Conservation (phyloP, 345 rosid species). For the Clausena lansium region DNA sequence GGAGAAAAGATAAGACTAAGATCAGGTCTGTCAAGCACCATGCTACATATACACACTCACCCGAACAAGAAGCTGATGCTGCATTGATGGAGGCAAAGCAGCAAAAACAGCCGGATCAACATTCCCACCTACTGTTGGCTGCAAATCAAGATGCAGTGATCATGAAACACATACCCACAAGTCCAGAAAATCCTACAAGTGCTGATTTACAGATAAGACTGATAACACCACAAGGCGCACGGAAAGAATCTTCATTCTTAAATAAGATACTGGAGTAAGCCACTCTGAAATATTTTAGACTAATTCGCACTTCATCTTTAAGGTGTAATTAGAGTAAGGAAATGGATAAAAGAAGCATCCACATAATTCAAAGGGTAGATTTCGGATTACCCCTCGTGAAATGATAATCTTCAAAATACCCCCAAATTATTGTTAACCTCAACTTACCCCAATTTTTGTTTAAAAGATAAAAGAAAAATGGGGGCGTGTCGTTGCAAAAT, state of each 20-base stretch:
- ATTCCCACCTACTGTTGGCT: slow-evolving; percentile 21
- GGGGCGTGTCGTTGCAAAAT: too few species aligned
- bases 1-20: not conserved
- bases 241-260: not conserved
- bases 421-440: too few species aligned
- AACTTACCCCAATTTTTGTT: too few species aligned
- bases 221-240: not conserved
- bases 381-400: too few species aligned
- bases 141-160: not conserved
- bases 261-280: not conserved
- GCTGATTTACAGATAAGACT: not conserved
- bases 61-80: not conserved
- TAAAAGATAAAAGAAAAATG: too few species aligned
- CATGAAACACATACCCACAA: not conserved
- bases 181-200: not conserved
- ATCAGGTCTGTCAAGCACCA: not conserved
- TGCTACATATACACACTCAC: not conserved
- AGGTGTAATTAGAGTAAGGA: not conserved
- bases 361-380: not conserved
- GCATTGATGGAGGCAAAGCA: slow-evolving; percentile 28
- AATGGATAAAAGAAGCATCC: not conserved
- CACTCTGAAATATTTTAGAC: not conserved
- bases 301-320: not conserved
- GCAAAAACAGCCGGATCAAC: slow-evolving; percentile 28
- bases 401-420: too few species aligned